Conservation (phyloP, 371 early-diverging fungal genomes). For the Sporodiniella umbellata region DNA sequence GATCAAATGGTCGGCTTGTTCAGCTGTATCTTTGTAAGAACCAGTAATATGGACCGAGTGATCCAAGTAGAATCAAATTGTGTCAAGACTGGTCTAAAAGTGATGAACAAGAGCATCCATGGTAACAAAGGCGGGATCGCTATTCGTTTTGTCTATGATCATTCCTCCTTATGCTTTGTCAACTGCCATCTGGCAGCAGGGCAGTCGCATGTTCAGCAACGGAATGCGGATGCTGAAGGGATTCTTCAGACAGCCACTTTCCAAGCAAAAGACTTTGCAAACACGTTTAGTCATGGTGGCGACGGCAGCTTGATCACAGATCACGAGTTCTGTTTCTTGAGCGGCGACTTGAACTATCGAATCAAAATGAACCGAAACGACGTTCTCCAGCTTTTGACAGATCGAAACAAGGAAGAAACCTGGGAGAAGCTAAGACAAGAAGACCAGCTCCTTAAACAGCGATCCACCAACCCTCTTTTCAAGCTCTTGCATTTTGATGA, state of each 20-base stretch:
- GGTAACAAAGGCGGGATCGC: slow-evolving; percentile 91
- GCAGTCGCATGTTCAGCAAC: slow-evolving; percentile 63
- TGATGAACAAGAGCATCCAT: slow-evolving; percentile 53
- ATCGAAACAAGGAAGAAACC: slow-evolving; percentile 18
- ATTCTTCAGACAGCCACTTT: slow-evolving; percentile 69
- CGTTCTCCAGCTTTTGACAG: slow-evolving; percentile 49
- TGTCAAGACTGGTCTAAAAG: slow-evolving; percentile 78
- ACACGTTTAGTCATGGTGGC: slow-evolving; percentile 32
- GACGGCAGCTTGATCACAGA: slow-evolving; percentile 68
- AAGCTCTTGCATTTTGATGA: slow-evolving; percentile 67
- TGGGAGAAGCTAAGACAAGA: slow-evolving; percentile 40
- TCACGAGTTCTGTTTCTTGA: slow-evolving; percentile 74
- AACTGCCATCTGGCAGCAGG: slow-evolving; percentile 88
- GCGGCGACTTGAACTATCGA: slow-evolving; percentile 88
- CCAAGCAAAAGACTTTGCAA: slow-evolving; percentile 17
- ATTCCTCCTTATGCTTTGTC: slow-evolving; percentile 80
- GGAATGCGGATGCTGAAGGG: slow-evolving; percentile 73
- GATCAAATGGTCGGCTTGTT: slow-evolving; percentile 77
- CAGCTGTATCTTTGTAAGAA: slow-evolving; percentile 64
- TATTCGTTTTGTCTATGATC: slow-evolving; percentile 70
- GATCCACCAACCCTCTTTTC: slow-evolving; percentile 51
- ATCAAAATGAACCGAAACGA: slow-evolving; percentile 64
- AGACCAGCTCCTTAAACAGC: slow-evolving; percentile 71
- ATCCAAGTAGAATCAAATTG: slow-evolving; percentile 23
- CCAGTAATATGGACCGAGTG: slow-evolving; percentile 24